phyloP scores from a whole-genome alignment of 257 asterid genomes.

The Gentiana macrophylla region DNA sequence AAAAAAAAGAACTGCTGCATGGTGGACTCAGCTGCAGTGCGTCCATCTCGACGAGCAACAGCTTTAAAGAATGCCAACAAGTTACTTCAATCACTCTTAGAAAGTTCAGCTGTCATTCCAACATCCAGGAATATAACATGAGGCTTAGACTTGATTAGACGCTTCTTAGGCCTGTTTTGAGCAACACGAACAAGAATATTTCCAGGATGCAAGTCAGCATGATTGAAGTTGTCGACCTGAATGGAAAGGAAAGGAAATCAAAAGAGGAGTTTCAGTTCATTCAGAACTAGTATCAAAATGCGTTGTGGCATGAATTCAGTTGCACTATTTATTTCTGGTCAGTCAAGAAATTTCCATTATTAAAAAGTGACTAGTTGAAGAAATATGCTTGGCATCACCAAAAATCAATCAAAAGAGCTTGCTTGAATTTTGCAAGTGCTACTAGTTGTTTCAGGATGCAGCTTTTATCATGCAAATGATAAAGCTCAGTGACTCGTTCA shows the following conservation, averaged over 20 bases:
- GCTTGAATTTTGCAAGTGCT: no score
- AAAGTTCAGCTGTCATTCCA: slow-evolving; percentile 42
- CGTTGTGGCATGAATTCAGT: no score
- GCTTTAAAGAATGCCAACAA: slow-evolving; percentile 30
- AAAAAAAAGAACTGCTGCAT: slow-evolving; percentile 11
- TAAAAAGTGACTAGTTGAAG: no score
- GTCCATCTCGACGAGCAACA: slow-evolving; percentile 36
- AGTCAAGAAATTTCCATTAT: no score
- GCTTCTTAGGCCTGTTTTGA: slow-evolving; percentile 23
- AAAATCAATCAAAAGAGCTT: no score
- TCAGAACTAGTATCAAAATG: no score
- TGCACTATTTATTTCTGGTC: no score
- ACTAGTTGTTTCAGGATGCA: no score
- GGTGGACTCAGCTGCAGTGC: slow-evolving; percentile 25
- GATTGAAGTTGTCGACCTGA: slow-evolving; percentile 39
- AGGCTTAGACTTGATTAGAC: slow-evolving; percentile 33
- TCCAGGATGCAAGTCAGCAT: slow-evolving; percentile 44
- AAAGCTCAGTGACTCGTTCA: no score
- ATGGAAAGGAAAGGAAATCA: slow-evolving; percentile 1
- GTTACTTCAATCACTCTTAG: slow-evolving; percentile 21
- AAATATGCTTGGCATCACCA: no score
- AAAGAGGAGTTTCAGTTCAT: neutral
- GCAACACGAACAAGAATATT: slow-evolving; percentile 34
- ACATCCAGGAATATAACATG: slow-evolving; percentile 38
- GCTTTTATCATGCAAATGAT: no score